phyloP scores from a whole-genome alignment of 2,329 filamentous ascomycete genomes.

The Diaporthe vaccinii region DNA sequence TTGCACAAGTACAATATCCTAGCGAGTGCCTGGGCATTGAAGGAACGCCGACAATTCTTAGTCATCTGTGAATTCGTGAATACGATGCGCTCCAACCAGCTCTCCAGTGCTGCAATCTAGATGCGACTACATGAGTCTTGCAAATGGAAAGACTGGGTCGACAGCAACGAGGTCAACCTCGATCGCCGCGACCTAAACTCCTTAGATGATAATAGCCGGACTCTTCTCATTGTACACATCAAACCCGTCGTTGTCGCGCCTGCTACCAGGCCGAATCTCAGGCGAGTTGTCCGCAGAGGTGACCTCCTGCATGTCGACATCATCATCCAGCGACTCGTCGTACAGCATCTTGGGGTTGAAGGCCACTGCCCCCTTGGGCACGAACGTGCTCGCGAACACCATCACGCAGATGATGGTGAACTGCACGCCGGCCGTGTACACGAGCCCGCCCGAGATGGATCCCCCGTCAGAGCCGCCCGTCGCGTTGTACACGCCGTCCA shows the following conservation, averaged over 20 bases:
- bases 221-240: slow-evolving; percentile 9
- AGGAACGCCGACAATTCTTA: background rate
- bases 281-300: background rate
- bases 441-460: slow-evolving; percentile 53
- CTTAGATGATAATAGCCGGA: slow-evolving; percentile 1
- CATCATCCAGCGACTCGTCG: slow-evolving; percentile 52
- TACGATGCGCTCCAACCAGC: slow-evolving; percentile 9
- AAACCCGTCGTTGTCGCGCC: background rate
- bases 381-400: slow-evolving; percentile 59
- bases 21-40: background rate
- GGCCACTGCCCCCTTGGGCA: slow-evolving; percentile 58
- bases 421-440: slow-evolving; percentile 61
- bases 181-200: background rate
- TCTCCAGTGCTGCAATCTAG: background rate
- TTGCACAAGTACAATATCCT: background rate
- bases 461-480: slow-evolving; percentile 49
- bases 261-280: slow-evolving; percentile 6
- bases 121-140: background rate
- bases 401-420: slow-evolving; percentile 59
- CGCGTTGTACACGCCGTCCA: slow-evolving; percentile 56
- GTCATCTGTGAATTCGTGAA: background rate
- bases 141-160: background rate
- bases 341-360: slow-evolving; percentile 59
- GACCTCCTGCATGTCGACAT: background rate
- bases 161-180: background rate